Conservation (phyloP, 495 filamentous ascomycete species). For the Thozetella sp. region DNA sequence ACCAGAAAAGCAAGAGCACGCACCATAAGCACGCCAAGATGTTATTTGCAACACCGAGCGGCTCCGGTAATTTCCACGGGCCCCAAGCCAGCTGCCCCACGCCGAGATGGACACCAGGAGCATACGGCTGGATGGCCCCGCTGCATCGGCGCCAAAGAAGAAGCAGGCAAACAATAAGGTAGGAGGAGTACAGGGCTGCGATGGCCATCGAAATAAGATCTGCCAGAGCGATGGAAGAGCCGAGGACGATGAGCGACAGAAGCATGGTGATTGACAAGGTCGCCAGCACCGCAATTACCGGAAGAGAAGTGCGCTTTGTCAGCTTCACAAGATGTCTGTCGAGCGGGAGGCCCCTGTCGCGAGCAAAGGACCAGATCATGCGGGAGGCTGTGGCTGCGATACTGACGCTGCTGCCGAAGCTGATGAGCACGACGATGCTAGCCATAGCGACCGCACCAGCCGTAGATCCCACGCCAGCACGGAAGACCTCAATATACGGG, state of each 20-base stretch:
- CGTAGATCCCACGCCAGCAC: slow-evolving; percentile 36
- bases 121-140: slow-evolving; percentile 28
- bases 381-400: slow-evolving; percentile 51
- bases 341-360: slow-evolving; percentile 54
- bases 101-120: slow-evolving; percentile 17
- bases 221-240: slow-evolving; percentile 53
- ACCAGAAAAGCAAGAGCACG: slow-evolving; percentile 49
- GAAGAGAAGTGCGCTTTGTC: no score
- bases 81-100: slow-evolving; percentile 48
- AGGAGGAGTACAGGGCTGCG: slow-evolving; percentile 37
- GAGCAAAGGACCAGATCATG: slow-evolving; percentile 56
- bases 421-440: slow-evolving; percentile 42
- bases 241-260: slow-evolving; percentile 60
- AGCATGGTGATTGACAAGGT: slow-evolving; percentile 48
- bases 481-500: slow-evolving; percentile 54
- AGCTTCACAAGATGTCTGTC: slow-evolving; percentile 43
- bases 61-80: slow-evolving; percentile 45
- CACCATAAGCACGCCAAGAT: slow-evolving; percentile 44
- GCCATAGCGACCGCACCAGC: slow-evolving; percentile 44
- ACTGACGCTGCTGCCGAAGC: slow-evolving; percentile 39
- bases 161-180: slow-evolving; percentile 47
- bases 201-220: slow-evolving; percentile 50
- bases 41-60: slow-evolving; percentile 45
- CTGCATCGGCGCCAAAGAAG: slow-evolving; percentile 48
- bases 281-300: slow-evolving; percentile 48